Evolutionary conservation across 352 stramenopile species (phyloP), one percentile per base, ranked within the genome.

Genomic region (Discostella stelligera): DNA sequence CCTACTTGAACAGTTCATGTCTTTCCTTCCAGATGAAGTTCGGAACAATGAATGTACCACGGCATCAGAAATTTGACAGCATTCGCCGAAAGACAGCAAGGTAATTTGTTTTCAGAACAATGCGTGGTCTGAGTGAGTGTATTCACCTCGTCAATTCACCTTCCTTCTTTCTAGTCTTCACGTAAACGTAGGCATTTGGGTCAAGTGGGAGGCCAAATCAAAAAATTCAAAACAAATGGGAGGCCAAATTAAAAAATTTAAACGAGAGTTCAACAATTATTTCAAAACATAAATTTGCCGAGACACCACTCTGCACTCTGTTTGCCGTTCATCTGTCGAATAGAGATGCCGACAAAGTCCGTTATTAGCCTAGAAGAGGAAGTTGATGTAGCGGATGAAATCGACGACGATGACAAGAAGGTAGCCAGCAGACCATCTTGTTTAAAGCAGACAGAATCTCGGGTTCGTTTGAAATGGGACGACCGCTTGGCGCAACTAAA

Each of bases 1-100:
- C 16, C 70, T 92, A 32, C 69, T 89, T 30, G 27, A 67, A 11
- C 27, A 67, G 8, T 85, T 89, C 46, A 27, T 88, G 16, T 66
- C 80, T 3, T 90, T 90, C 50, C 72, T 92, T 13, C 86, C 86
- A 30, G 66, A 80, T 58, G 64, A 83, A 60, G 54, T 83, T 32
- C 48, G 60, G 52, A 44, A 49, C 39, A 64, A 27, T 32, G 32
- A 41, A 3, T 3, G 3, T 41, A 9, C 32, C 32, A 41, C 9
- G 3, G 32, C 37, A 11, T 10, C 37, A 10, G 37, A 44, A 44
- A 14, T 14, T 14, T 44, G 37, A 44, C 11, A 44, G 7, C 37
- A 14, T 44, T 10, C 7, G 11, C 7, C 0, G 27, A 5, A 32
- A 32, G 2, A 32, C 27, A 32, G 2, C 2, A 2, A 32, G 27